phyloP scores from a whole-genome alignment of 2,329 filamentous ascomycete genomes.

The Hymenoscyphus occultus region DNA sequence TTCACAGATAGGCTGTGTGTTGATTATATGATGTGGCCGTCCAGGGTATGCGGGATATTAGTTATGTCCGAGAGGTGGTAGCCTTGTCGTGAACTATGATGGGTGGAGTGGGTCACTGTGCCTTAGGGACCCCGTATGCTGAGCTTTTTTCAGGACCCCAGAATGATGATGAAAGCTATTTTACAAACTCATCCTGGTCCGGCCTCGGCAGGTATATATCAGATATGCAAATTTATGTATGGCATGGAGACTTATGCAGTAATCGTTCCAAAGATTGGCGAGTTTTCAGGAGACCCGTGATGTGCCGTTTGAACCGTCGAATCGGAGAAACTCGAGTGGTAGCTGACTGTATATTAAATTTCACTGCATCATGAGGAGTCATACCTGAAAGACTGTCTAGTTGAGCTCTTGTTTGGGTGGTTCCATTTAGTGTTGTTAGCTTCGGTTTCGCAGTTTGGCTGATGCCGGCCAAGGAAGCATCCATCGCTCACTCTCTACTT shows the following conservation, averaged over 20 bases:
- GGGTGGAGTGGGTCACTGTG: conserved; percentile 14
- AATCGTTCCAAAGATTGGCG: not conserved
- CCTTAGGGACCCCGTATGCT: not conserved
- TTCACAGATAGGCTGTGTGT: conserved; percentile 12
- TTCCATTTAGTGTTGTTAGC: conserved; percentile 7
- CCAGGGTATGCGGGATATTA: conserved; percentile 21
- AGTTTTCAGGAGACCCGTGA: not conserved
- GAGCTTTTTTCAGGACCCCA: conserved; percentile 1
- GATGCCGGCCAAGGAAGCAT: conserved; percentile 14
- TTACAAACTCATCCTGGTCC: conserved; percentile 4
- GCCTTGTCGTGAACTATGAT: conserved; percentile 13
- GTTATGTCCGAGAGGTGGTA: conserved; percentile 24
- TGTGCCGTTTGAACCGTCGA: conserved; percentile 1
- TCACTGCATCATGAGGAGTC: conserved; percentile 15
- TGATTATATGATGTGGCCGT: conserved; percentile 26
- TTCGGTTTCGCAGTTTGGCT: conserved; percentile 18
- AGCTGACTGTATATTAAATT: conserved; percentile 7
- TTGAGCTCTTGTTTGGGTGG: conserved; percentile 14
- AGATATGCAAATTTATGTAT: conserved; percentile 2
- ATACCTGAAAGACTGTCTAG: conserved; percentile 9
- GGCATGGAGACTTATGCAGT: not conserved
- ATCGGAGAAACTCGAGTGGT: not conserved
- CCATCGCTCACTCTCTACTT: no score
- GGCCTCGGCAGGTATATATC: not conserved
- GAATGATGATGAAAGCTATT: not conserved